Conservation (phyloP, 345 rosid species). For the Citrus cavaleriei region DNA sequence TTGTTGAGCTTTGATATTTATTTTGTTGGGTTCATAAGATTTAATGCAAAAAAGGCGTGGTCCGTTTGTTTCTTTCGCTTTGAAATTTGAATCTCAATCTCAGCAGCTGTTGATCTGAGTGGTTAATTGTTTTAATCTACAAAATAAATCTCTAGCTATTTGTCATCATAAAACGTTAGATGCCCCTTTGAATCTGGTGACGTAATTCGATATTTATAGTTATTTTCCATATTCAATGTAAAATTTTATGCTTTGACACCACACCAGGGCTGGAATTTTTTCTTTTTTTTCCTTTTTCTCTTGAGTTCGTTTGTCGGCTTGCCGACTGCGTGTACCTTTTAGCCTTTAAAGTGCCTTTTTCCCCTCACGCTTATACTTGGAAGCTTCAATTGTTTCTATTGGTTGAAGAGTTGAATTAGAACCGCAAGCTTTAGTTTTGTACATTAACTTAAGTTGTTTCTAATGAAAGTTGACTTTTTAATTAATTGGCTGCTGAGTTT, state of each 20-base stretch:
- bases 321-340: background rate
- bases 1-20: background rate
- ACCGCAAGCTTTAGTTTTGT: background rate
- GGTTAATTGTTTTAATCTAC: background rate
- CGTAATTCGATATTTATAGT: background rate
- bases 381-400: background rate
- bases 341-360: slow-evolving; percentile 5
- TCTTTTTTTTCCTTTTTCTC: background rate
- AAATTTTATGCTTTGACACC: background rate
- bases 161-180: background rate
- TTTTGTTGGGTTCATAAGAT: background rate
- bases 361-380: background rate
- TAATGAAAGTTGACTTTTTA: background rate
- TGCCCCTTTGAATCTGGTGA: background rate
- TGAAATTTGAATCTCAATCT: background rate
- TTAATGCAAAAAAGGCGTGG: background rate
- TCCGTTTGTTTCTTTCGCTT: background rate
- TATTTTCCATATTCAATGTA: background rate
- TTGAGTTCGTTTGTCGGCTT: background rate
- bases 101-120: background rate
- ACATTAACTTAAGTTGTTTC: background rate
- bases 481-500: background rate
- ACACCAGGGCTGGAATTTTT: background rate
- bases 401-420: background rate
- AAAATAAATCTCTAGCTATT: background rate